phyloP scores from a whole-genome alignment of 2,329 filamentous ascomycete species.

The Trichocomaceae sp. region DNA sequence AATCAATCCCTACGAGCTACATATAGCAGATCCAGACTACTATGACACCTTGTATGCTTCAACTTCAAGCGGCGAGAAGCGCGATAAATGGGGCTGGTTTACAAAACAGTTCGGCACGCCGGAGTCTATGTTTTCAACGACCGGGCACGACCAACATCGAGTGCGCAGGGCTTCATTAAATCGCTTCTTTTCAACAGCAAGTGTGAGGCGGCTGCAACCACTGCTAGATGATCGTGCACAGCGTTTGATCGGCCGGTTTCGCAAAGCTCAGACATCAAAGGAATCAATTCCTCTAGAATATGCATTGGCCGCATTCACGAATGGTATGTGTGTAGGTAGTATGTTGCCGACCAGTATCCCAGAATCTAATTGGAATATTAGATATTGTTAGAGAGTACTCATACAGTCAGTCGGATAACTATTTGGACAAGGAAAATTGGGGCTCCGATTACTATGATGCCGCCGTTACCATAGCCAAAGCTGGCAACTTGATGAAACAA shows the following conservation, averaged over 20 bases:
- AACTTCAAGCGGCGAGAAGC: constrained; percentile 18
- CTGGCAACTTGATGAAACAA: too few species aligned
- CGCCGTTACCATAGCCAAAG: too few species aligned
- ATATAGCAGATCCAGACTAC: constrained; percentile 29
- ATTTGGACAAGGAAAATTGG: too few species aligned
- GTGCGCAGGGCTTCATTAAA: constrained; percentile 20
- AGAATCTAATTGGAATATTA: not conserved
- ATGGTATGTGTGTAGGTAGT: not conserved
- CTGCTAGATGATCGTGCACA: not conserved
- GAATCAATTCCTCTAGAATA: not conserved
- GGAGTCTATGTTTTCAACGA: constrained; percentile 17
- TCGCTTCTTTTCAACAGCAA: constrained; percentile 20
- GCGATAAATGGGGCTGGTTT: constrained; percentile 22
- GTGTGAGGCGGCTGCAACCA: not conserved
- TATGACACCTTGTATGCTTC: constrained; percentile 27
- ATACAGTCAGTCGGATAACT: too few species aligned
- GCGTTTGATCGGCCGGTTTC: not conserved
- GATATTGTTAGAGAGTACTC: constrained; percentile 3
- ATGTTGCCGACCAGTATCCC: not conserved
- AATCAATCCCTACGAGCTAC: constrained; percentile 28
- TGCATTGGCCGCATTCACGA: not conserved
- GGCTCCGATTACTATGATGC: too few species aligned
- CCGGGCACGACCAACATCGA: constrained; percentile 20
- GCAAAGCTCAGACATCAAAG: not conserved
- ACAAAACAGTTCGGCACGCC: constrained; percentile 15